These are phyloP conservation scores for Colletotrichum chlorophyti DNA, from an alignment of 2,329 filamentous ascomycete species.

Conservation along the genomic window DNA sequence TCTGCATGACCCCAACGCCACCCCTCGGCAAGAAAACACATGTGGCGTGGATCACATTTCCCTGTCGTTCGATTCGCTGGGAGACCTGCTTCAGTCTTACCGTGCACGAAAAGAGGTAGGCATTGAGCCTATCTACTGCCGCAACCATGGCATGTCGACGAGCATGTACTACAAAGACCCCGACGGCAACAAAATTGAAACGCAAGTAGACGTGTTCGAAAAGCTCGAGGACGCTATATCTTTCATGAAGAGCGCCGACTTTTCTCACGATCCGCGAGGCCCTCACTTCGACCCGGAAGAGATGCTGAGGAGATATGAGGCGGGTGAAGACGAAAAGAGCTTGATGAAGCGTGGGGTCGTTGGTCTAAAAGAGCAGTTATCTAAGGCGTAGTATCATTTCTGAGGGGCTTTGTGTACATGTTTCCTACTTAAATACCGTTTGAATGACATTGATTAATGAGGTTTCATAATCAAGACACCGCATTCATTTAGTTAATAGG, in stretches of 20 bases:
- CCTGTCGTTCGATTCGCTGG: slow-evolving; percentile 45
- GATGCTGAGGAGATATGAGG: slow-evolving; percentile 12
- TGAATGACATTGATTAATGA: no score
- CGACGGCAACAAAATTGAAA: slow-evolving; percentile 55
- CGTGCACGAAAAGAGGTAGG: slow-evolving; percentile 41
- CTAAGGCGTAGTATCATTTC: no score
- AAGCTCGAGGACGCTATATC: slow-evolving; percentile 41
- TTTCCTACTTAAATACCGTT: no score
- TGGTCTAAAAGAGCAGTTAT: no score
- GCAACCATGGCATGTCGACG: slow-evolving; percentile 55
- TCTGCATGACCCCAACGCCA: slow-evolving; percentile 34
- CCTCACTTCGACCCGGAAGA: slow-evolving; percentile 13
- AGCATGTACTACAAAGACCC: slow-evolving; percentile 57
- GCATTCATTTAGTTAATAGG: no score
- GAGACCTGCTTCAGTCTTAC: slow-evolving; percentile 44
- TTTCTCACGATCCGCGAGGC: slow-evolving; percentile 44
- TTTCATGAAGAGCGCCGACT: slow-evolving; percentile 46
- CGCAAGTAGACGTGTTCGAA: slow-evolving; percentile 52
- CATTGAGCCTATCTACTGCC: slow-evolving; percentile 48
- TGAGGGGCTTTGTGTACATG: no score
- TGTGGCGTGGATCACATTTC: slow-evolving; percentile 50
- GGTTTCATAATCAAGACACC: no score
- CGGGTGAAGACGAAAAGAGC: neutral
- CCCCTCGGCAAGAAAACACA: slow-evolving; percentile 31
- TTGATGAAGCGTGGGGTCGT: neutral